Evolutionary conservation across 108 stramenopile genomes (phyloP).

Genomic region (Discostella stelligeroides): DNA sequence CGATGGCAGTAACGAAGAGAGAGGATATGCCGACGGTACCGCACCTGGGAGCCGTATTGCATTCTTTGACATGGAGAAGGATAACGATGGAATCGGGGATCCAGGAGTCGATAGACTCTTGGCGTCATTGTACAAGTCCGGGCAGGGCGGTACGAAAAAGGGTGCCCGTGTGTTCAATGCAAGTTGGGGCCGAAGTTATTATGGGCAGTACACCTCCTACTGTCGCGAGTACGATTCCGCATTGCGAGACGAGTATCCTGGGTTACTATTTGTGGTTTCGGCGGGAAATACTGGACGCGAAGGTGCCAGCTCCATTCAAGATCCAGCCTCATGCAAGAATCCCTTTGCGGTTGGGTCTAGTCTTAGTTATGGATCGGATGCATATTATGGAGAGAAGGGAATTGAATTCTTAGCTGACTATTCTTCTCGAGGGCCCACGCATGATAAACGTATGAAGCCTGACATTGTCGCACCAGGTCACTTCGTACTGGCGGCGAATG

Average conservation of each 20-base stretch:
- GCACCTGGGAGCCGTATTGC: conserved; percentile 52
- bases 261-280: conserved; percentile 68
- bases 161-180: conserved; percentile 39
- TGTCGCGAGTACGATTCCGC: conserved; percentile 41
- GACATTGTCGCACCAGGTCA: conserved; percentile 82
- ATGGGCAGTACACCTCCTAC: conserved; percentile 35
- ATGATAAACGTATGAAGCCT: conserved; percentile 80
- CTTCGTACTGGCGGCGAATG: conserved; percentile 58
- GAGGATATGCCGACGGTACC: conserved; percentile 46
- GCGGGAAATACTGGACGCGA: conserved; percentile 74
- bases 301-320: conserved; percentile 51
- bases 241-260: conserved; percentile 45
- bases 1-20: conserved; percentile 40
- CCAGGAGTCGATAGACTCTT: conserved; percentile 40
- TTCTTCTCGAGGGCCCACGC: conserved; percentile 66
- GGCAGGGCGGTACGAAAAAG: conserved; percentile 4
- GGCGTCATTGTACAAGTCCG: conserved; percentile 39
- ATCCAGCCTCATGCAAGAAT: conserved; percentile 74
- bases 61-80: conserved; percentile 60
- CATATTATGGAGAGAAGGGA: conserved; percentile 35
- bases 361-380: conserved; percentile 42
- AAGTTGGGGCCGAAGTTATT: conserved; percentile 43
- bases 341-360: conserved; percentile 65
- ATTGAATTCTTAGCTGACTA: conserved; percentile 69
- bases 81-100: conserved; percentile 29